Conservation (phyloP, 371 early-diverging fungal genomes). For the Mucor racemosus region DNA sequence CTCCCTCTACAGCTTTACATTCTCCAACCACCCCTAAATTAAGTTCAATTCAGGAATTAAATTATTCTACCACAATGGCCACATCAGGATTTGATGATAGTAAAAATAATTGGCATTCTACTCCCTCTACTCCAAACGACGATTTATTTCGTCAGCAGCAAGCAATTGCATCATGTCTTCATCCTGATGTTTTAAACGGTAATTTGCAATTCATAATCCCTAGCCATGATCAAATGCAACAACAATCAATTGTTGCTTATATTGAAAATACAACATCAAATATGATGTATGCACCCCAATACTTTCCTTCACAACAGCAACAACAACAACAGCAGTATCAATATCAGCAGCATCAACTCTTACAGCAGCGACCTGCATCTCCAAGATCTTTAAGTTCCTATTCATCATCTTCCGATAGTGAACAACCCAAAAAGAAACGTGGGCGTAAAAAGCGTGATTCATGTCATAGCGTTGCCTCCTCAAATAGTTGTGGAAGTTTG, state of each 20-base stretch:
- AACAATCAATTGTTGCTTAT: not conserved
- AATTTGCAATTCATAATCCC: not conserved
- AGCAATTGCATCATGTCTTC: not conserved
- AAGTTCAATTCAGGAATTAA: not conserved
- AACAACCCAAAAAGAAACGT: constrained; percentile 30
- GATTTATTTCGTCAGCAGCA: constrained; percentile 1
- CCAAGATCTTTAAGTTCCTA: constrained; percentile 11
- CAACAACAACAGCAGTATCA: not conserved
- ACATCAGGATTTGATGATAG: not conserved
- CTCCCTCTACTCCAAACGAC: not conserved
- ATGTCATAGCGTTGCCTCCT: not conserved
- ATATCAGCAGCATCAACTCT: not conserved
- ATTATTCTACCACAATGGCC: not conserved
- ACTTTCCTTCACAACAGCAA: not conserved
- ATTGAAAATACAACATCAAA: not conserved
- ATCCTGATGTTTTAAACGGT: not conserved
- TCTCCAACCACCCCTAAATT: constrained; percentile 1
- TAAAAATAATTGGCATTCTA: not conserved
- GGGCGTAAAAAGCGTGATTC: constrained; percentile 34
- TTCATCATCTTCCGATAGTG: constrained; percentile 22
- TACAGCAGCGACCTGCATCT: constrained; percentile 9
- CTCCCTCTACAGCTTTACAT: not conserved
- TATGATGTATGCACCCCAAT: not conserved
- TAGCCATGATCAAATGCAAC: not conserved
- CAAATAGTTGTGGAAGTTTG: not conserved